phyloP scores from a whole-genome alignment of 2,329 filamentous ascomycete genomes.

The Alternaria alternata region DNA sequence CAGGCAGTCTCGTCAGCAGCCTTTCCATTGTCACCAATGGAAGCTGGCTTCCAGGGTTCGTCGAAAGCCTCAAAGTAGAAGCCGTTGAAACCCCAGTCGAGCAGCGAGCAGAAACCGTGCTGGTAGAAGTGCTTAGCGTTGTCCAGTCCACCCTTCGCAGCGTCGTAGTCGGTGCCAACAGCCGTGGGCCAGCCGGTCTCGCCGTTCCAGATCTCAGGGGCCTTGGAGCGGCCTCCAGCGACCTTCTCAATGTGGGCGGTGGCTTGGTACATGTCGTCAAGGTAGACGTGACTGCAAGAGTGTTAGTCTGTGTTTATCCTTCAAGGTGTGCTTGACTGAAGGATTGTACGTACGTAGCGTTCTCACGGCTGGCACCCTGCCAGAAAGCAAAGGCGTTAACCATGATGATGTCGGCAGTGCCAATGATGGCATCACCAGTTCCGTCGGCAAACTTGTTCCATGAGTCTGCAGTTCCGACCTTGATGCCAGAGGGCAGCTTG shows the following conservation, averaged over 20 bases:
- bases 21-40: constrained; percentile 69
- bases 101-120: constrained; percentile 68
- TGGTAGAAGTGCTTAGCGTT: constrained; percentile 69
- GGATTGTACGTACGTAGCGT: constrained; percentile 55
- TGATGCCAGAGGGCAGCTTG: constrained; percentile 60
- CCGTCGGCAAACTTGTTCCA: constrained; percentile 78
- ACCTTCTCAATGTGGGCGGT: constrained; percentile 68
- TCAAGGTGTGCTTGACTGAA: neutral
- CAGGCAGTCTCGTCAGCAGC: constrained; percentile 71
- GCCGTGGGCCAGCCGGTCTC: constrained; percentile 37
- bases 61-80: constrained; percentile 80
- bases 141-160: constrained; percentile 65
- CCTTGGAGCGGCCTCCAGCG: constrained; percentile 61
- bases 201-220: constrained; percentile 64
- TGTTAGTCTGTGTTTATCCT: neutral
- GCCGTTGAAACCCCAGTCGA: constrained; percentile 71
- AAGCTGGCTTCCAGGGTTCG: constrained; percentile 74
- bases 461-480: constrained; percentile 73
- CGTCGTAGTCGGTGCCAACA: constrained; percentile 68
- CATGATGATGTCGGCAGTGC: constrained; percentile 68
- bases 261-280: constrained; percentile 72
- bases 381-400: constrained; percentile 77
- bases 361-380: constrained; percentile 68
- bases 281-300: constrained; percentile 60
- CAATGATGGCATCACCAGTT: constrained; percentile 70